Evolutionary conservation across 176 grass and related monocot species (phyloP).

Genomic region (Carex scoparia): DNA sequence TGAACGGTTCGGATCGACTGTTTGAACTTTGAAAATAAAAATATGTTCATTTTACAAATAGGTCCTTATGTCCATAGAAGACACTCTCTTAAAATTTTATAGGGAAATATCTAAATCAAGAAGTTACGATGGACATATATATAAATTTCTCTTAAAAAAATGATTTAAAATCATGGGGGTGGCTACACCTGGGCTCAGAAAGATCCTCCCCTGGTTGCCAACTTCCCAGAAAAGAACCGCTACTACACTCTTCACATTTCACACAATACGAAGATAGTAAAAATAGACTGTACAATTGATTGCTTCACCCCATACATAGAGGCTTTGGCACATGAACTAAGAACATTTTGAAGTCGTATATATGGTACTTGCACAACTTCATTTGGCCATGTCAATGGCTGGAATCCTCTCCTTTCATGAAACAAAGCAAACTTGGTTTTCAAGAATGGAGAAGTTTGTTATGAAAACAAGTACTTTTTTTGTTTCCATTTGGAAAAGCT

Average conservation of each 20-base stretch:
- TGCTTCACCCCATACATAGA: not conserved
- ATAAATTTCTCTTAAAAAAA: too few relatives aligned
- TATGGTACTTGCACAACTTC: not conserved
- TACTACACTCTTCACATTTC: not conserved
- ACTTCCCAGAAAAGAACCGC: not conserved
- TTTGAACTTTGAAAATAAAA: too few relatives aligned
- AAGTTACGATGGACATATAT: too few relatives aligned
- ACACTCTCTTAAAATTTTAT: too few relatives aligned
- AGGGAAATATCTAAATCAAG: too few relatives aligned
- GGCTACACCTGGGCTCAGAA: too few relatives aligned
- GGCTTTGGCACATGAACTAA: not conserved
- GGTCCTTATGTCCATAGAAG: too few relatives aligned
- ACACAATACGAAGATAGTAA: not conserved
- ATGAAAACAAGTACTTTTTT: conserved; percentile 36
- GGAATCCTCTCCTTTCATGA: conserved; percentile 19
- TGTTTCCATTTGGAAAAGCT: conserved; percentile 37
- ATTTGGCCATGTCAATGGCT: conserved; percentile 32
- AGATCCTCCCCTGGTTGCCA: not conserved
- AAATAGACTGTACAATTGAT: not conserved
- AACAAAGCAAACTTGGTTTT: not conserved
- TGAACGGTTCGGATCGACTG: too few relatives aligned
- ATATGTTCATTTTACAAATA: too few relatives aligned
- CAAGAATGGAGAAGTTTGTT: conserved; percentile 10
- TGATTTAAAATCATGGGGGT: too few relatives aligned
- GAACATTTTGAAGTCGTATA: not conserved